Conservation (phyloP, 208 protist genomes). For the Leishmania braziliensis region DNA sequence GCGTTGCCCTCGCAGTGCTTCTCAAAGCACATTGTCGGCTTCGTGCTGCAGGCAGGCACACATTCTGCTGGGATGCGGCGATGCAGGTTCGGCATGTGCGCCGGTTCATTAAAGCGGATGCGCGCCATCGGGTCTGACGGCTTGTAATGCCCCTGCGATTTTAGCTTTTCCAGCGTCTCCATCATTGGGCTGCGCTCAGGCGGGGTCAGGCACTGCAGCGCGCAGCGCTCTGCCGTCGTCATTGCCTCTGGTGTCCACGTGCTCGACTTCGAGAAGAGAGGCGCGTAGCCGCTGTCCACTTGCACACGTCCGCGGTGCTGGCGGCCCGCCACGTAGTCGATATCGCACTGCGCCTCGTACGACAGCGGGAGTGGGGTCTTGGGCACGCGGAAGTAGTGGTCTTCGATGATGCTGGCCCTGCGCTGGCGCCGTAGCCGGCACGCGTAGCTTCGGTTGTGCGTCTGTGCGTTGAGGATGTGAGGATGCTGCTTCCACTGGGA, state of each 20-base stretch:
- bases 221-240: conserved; percentile 22
- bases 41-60: conserved; percentile 34
- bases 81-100: conserved; percentile 38
- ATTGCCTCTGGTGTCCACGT: neutral
- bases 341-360: conserved; percentile 40
- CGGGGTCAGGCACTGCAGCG: conserved; percentile 39
- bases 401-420: conserved; percentile 6
- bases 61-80: conserved; percentile 39
- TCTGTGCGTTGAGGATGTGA: conserved; percentile 3
- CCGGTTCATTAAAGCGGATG: conserved; percentile 28
- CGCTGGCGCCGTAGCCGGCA: conserved; percentile 11
- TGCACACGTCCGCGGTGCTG: conserved; percentile 15
- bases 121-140: conserved; percentile 32
- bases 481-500: conserved; percentile 11
- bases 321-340: conserved; percentile 14
- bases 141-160: conserved; percentile 30
- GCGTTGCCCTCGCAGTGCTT: conserved; percentile 20
- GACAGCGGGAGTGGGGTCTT: conserved; percentile 39
- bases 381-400: conserved; percentile 17
- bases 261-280: conserved; percentile 43
- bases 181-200: conserved; percentile 27
- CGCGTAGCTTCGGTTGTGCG: conserved; percentile 22
- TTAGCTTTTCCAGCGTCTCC: conserved; percentile 22
- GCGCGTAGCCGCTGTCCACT: conserved; percentile 42
- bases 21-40: conserved; percentile 10